Conservation (phyloP, 495 filamentous ascomycete genomes). For the Durotheca rogersii region DNA sequence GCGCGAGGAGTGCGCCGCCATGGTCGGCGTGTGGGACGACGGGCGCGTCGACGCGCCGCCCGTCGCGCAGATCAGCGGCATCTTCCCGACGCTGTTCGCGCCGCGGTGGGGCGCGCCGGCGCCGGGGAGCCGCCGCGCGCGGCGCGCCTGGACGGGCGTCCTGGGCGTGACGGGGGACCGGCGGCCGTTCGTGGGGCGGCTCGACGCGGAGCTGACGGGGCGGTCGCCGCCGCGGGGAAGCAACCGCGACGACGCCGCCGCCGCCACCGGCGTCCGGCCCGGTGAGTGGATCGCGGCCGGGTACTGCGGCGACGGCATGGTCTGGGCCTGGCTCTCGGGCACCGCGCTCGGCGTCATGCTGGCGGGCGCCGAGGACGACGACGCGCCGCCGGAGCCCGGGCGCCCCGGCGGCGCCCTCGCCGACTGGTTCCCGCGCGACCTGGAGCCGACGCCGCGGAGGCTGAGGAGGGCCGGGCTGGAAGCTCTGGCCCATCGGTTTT, state of each 20-base stretch:
- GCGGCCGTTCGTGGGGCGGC: slow-evolving; percentile 49
- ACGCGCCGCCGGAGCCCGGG: not conserved
- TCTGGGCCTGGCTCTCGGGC: slow-evolving; percentile 48
- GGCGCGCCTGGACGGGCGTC: slow-evolving; percentile 44
- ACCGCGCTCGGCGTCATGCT: slow-evolving; percentile 45
- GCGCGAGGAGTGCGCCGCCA: slow-evolving; percentile 29
- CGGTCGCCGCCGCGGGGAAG: slow-evolving; percentile 1
- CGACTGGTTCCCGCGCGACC: slow-evolving; percentile 39
- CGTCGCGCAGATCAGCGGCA: slow-evolving; percentile 27
- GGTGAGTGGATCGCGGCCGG: slow-evolving; percentile 52
- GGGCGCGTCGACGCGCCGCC: slow-evolving; percentile 26
- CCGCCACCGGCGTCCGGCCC: no score
- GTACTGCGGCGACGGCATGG: slow-evolving; percentile 52
- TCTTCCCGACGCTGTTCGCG: slow-evolving; percentile 28
- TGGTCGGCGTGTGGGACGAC: slow-evolving; percentile 41
- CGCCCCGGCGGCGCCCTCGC: slow-evolving; percentile 1
- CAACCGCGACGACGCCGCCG: no score
- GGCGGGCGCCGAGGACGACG: slow-evolving; percentile 22
- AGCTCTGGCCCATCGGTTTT: slow-evolving; percentile 19
- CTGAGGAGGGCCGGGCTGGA: slow-evolving; percentile 22
- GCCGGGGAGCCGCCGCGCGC: not conserved
- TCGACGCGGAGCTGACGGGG: slow-evolving; percentile 36
- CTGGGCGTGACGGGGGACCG: slow-evolving; percentile 49
- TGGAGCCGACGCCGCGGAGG: slow-evolving; percentile 29
- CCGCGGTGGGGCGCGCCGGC: slow-evolving; percentile 5